A percentile compares a stretch with the other conserved stretches of the same genome.
These are phyloP conservation scores for Curvularia spicifera DNA, from an alignment of 2,329 filamentous ascomycete species.

Conservation along the genomic window DNA sequence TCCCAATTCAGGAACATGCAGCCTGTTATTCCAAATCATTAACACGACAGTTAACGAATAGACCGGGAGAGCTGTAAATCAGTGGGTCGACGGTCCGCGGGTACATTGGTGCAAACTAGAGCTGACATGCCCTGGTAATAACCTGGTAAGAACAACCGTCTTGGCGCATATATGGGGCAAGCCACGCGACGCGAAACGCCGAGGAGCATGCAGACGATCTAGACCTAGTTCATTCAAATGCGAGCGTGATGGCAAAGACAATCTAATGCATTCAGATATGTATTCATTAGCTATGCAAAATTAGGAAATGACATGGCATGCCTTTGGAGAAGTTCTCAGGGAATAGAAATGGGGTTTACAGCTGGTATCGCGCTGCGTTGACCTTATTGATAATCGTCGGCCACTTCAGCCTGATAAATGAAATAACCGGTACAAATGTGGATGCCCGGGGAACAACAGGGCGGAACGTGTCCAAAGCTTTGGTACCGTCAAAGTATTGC, in stretches of 20 bases:
- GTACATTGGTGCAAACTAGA: not conserved
- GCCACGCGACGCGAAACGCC: not conserved
- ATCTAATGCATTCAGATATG: not conserved
- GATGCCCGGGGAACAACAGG: not conserved
- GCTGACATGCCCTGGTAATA: not conserved
- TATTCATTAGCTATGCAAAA: not conserved
- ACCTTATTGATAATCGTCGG: not conserved
- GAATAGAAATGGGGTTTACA: not conserved
- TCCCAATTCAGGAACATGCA: too few species aligned
- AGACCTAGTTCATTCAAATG: not conserved
- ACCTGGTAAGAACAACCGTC: not conserved
- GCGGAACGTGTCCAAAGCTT: conserved; percentile 4
- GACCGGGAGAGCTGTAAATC: not conserved
- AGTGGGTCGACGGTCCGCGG: not conserved
- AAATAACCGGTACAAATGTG: conserved; percentile 9
- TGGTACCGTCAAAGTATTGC: conserved; percentile 7
- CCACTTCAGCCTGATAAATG: not conserved
- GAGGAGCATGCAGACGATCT: not conserved
- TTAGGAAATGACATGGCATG: not conserved
- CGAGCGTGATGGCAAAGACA: not conserved
- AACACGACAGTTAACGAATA: too few species aligned
- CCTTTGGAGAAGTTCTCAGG: not conserved
- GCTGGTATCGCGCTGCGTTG: conserved; percentile 7
- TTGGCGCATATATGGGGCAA: not conserved
- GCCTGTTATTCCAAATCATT: too few species aligned